A percentile compares a stretch with the other conserved stretches of the same genome.
phyloP scores from a whole-genome alignment of 768 basidiomycete species.

The Tubosaeta sp. region DNA sequence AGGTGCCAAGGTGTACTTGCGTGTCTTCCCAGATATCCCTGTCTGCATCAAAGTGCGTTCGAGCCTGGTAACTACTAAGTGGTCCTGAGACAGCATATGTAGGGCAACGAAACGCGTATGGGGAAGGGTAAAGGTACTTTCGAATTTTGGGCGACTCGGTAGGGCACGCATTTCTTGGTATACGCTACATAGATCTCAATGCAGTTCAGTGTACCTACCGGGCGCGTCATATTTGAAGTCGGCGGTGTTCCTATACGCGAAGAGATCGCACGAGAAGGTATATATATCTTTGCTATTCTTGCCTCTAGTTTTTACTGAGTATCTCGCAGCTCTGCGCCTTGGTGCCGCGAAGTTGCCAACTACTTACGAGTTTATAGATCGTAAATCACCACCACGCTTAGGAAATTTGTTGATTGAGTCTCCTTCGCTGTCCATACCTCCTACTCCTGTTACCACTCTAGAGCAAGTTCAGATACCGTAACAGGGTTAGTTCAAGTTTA shows the following conservation, averaged over 20 bases:
- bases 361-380: constrained; percentile 79
- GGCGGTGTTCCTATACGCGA: constrained; percentile 87
- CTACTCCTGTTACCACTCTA: constrained; percentile 12
- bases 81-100: constrained; percentile 2
- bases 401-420: constrained; percentile 61
- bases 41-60: constrained; percentile 87
- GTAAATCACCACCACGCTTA: constrained; percentile 63
- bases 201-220: constrained; percentile 66
- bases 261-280: constrained; percentile 90
- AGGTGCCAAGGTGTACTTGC: constrained; percentile 78
- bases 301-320: constrained; percentile 3
- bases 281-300: constrained; percentile 25
- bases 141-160: constrained; percentile 96
- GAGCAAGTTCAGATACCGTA: constrained; percentile 12
- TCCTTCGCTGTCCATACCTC: constrained; percentile 1
- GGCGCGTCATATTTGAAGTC: constrained; percentile 91
- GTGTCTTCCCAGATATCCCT: constrained; percentile 95
- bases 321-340: constrained; percentile 67
- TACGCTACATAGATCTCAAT: background rate
- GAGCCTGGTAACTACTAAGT: background rate
- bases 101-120: constrained; percentile 99
- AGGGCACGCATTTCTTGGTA: constrained; percentile 17
- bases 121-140: constrained; percentile 98
- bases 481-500: too few relatives aligned
- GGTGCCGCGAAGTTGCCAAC: constrained; percentile 88